These are phyloP conservation scores for Heracleum sosnowskyi DNA, from an alignment of 129 eudicot genomes.

Conservation along the genomic window DNA sequence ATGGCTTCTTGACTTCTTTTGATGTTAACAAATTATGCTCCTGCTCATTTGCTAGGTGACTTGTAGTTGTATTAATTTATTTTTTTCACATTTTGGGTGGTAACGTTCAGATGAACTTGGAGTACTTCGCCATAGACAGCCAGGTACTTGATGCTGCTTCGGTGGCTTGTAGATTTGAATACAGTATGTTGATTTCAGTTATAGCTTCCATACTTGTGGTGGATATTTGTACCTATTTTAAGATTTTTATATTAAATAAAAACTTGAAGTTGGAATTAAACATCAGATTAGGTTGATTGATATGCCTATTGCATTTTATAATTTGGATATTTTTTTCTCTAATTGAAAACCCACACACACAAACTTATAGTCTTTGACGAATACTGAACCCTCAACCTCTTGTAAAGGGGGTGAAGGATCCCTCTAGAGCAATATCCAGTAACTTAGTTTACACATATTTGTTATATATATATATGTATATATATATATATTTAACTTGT, in stretches of 20 bases:
- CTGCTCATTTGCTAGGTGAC: neutral
- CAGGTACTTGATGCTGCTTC: slow-evolving; percentile 47
- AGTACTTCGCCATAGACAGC: slow-evolving; percentile 87
- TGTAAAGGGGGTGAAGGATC: neutral
- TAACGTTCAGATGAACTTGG: slow-evolving; percentile 92
- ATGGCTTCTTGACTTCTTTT: neutral
- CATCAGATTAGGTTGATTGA: neutral
- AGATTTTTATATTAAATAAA: neutral
- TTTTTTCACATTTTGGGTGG: slow-evolving; percentile 8
- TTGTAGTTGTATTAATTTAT: neutral
- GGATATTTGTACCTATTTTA: neutral
- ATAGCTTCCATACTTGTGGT: neutral
- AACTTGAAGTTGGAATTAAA: neutral
- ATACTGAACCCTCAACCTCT: neutral
- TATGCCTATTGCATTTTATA: neutral
- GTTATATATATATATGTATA: too few species aligned
- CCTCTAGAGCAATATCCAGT: neutral
- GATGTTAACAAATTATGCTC: neutral
- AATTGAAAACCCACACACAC: neutral
- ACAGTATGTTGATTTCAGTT: neutral
- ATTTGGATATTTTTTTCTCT: neutral
- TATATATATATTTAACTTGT: neutral
- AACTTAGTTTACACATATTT: neutral
- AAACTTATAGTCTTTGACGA: neutral
- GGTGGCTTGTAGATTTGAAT: neutral